Evolutionary conservation across 2,329 filamentous ascomycete genomes (phyloP), one percentile per base, ranked within the genome.

Genomic region (Neonectria ditissima): DNA sequence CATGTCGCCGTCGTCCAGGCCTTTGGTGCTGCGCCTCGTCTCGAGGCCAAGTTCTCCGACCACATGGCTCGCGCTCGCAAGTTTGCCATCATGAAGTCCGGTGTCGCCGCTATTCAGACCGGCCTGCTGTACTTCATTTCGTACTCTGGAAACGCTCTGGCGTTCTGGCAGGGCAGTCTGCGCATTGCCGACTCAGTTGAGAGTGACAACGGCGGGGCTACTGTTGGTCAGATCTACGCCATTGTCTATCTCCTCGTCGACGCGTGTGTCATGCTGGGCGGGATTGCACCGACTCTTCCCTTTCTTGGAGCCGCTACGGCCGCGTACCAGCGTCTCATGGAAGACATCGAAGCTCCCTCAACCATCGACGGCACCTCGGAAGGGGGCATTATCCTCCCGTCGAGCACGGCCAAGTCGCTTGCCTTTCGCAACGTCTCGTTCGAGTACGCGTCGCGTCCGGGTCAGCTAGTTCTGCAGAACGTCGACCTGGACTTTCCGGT

Each of bases 111-210:
- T 3, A 76, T 85, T 0, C 87, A 90, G 72, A 81, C 86, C 3
- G 88, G 88, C 6, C 74, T 86, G 16, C 78, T 91, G 2, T 91
- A 90, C 74, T 91, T 91, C 67, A 85, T 91, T 65, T 87, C 88
- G 3, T 91, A 89, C 67, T 84, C 86, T 1, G 87, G 87, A 4
- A 91, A 91, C 73, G 87, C 87, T 2, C 78, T 91, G 14, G 88
- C 89, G 0, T 91, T 90, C 70, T 91, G 88, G 87, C 84, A 90
- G 73, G 89, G 89, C 43, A 88, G 86, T 65, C 80, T 79, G 34
- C 82, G 82, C 52, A 83, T 83, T 64, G 80, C 78, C 24, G 75
- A 80, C 5, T 74, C 79, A 0, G 76, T 80, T 8, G 74, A 73
- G 8, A 76, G 75, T 3, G 70, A 74, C 22, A 67, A 71, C 2